phyloP scores from a whole-genome alignment of 495 filamentous ascomycete species.

The Tetracladium marchalianum region DNA sequence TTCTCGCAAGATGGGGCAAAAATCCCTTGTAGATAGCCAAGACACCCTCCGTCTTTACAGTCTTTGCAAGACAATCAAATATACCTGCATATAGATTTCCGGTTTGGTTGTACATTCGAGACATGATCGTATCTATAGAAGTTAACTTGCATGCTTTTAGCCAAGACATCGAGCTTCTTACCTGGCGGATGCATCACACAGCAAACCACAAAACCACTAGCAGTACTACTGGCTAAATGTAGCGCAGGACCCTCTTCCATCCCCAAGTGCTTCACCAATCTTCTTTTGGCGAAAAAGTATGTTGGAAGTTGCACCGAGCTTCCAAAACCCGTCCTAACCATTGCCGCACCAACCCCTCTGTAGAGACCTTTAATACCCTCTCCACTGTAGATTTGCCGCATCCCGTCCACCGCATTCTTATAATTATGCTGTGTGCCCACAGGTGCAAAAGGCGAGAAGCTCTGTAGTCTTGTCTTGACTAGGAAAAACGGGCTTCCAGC shows the following conservation, averaged over 20 bases:
- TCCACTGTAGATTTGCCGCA: conserved; percentile 60
- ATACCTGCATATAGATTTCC: conserved; percentile 90
- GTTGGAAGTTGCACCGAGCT: conserved; percentile 93
- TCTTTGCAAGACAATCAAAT: conserved; percentile 87
- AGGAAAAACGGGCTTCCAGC: conserved; percentile 95
- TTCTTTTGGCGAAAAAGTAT: conserved; percentile 94
- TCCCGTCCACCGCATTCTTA: conserved; percentile 71
- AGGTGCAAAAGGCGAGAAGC: conserved; percentile 85
- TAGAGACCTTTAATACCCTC: conserved; percentile 82
- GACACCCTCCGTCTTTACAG: conserved; percentile 80
- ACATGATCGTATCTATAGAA: conserved; percentile 86
- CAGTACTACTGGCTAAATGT: conserved; percentile 80
- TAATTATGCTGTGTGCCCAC: conserved; percentile 96
- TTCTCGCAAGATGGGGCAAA: conserved; percentile 87
- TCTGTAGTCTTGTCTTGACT: conserved; percentile 95
- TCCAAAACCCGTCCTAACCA: conserved; percentile 93
- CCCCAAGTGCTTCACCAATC: conserved; percentile 65
- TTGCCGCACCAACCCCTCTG: conserved; percentile 84
- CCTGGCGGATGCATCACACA: conserved; percentile 97
- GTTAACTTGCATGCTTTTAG: background rate
- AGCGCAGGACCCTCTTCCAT: conserved; percentile 88
- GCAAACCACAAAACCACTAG: conserved; percentile 92
- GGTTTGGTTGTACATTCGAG: conserved; percentile 96
- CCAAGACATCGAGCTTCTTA: conserved; percentile 26
- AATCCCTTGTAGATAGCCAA: conserved; percentile 97